These are phyloP conservation scores for Triticum monococcum DNA, from an alignment of 176 grass and related monocot species.

Conservation along the genomic window DNA sequence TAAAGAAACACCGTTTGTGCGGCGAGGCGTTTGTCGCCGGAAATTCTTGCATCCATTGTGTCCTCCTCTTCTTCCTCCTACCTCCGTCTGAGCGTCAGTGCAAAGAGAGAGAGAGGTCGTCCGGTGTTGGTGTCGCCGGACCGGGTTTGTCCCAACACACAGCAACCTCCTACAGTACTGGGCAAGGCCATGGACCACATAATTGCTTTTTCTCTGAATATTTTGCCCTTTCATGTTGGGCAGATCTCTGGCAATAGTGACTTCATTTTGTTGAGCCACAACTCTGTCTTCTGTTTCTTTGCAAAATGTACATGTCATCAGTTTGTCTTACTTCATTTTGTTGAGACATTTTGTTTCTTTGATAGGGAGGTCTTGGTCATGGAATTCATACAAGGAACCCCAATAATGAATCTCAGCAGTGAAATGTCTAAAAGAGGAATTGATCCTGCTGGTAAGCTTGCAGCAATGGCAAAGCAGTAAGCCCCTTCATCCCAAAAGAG, in stretches of 20 bases:
- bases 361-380: constrained; percentile 85
- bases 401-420: constrained; percentile 91
- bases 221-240: neutral
- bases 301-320: neutral
- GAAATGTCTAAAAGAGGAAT: constrained; percentile 92
- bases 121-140: no score
- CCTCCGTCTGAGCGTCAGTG: no score
- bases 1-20: no score
- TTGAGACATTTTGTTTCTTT: constrained; percentile 8
- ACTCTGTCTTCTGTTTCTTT: constrained; percentile 25
- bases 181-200: neutral
- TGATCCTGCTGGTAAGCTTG: constrained; percentile 86
- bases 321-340: constrained; percentile 2
- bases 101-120: no score
- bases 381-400: constrained; percentile 92
- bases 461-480: constrained; percentile 94
- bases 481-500: constrained; percentile 47
- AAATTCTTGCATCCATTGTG: no score
- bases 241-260: neutral
- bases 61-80: no score
- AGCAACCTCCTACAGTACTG: neutral
- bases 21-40: no score
- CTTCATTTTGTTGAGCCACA: neutral
- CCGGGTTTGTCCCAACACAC: no score
- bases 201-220: neutral